Evolutionary conservation across 345 rosid species (phyloP), one percentile per base, ranked within the genome.

Genomic region (Cardamine chenopodiifolia): DNA sequence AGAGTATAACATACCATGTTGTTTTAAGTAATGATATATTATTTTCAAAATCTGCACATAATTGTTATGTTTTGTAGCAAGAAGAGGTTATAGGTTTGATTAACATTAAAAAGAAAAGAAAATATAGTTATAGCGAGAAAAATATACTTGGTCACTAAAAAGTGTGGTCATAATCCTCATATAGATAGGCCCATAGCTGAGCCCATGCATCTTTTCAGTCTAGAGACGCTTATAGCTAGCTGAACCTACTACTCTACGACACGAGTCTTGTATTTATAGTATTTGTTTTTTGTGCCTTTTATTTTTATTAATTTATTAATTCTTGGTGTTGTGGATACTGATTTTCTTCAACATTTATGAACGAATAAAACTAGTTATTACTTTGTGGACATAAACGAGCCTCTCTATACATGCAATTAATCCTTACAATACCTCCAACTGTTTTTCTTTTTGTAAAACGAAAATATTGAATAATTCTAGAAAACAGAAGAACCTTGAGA

Each of bases 161-260:
- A 72, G 65, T 17, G 23, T 56, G 72, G 66, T 73, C 66, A 59
- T 19, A 59, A 59, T 56, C 58, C 37, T 65, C 59, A 19, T 12
- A 55, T 23, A 62, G 76, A 31, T 44, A 44, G 49, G 49, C 19
- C 22, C 54, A 23, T 66, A 66, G 60, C 59, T 66, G 15, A 64
- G 18, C 60, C 59, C 66, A 74, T 66, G 59, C 72, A 74, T 15
- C 78, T 73, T 65, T 73, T 7, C 29, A 23, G 58, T 28, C 66
- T 73, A 65, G 49, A 66, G 61, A 13, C 34, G 67, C 67, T 10
- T 22, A 2, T 58, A 66, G 78, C 61, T 58, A 66, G 78, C 61
- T 67, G 52, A 74, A 26, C 44, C 73, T 74, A 49, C 23, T 9
- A 2, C 3, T 18, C 63, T 8, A 35, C 13, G 5, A 10, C 4